Evolutionary conservation across 148 eudicot genomes (phyloP), one percentile per base, ranked within the genome.

Genomic region (Gaultheria prostrata): DNA sequence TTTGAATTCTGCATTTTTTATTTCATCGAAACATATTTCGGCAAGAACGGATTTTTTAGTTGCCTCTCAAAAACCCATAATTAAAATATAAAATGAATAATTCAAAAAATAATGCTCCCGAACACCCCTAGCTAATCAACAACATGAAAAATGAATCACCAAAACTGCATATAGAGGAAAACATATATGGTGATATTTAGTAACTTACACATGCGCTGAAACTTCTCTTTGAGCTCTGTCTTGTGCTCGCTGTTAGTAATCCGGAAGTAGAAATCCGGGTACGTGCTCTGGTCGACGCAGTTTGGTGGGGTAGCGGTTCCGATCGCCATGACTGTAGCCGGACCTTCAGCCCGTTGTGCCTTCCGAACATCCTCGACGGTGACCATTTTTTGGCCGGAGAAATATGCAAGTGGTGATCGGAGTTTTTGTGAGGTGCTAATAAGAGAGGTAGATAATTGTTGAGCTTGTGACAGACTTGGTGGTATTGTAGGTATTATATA

Each of bases 151-250:
- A 70, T 13, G 2, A 12, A 67, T 67, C 12, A 67, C 15, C 32
- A 32, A 70, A 32, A 30, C 8, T 70, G 2, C 0, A 14, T 26
- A 4, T 1, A 70, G 7, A 13, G 2, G 21, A 18, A 28, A 70
- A 70, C 1, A 39, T 39, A 5, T 39, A 56, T 10, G 65, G 12
- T 6, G 9, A 63, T 12, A 65, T 48, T 46, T 51, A 39, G 43
- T 39, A 26, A 53, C 90, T 88, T 86, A 88, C 90, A 88, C 87
- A 88, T 88, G 80, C 90, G 90, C 86, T 76, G 71, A 28, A 89
- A 89, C 51, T 89, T 89, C 63, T 89, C 90, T 33, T 89, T 89
- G 46, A 89, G 86, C 43, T 86, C 90, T 0, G 87, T 56, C 84
- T 54, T 86, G 70, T 89, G 84, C 74, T 89, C 90, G 43, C 90